Base-by-base conservation (phyloP, 2,329 filamentous ascomycete genomes). In the Exophiala dermatitidis region DNA sequence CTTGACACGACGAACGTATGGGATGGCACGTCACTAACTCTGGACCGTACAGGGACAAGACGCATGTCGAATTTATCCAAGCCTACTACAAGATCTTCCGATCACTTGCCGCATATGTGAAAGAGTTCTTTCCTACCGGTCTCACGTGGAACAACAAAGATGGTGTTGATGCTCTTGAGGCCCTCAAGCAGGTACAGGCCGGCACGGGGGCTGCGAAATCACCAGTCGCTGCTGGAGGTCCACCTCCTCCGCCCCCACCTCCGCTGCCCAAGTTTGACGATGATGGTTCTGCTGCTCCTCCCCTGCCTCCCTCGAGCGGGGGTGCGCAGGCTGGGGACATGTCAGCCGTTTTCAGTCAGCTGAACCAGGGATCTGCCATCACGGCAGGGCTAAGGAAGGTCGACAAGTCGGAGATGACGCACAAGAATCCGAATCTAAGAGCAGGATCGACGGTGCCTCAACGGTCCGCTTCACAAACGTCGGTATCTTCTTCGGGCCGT, bases 351-450 rank as follows among this genome's bases (percentile, higher is more conserved):
- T 98, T 98, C 69, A 85, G 85, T 38, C 86, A 96, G 61, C 75
- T 98, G 49, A 97, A 97, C 72, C 85, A 86, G 68, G 93, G 93
- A 53, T 83, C 88, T 56, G 78, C 81, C n/a, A 88, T 98, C 55
- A 98, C 93, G 3, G 83, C 88, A 61, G 84, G 87, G 32, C 78
- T 98, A 34, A 86, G 87, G 62, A 98, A 96, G 76, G 93, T 98
- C 46, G 91, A 96, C 73, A 86, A 85, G 67, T 93, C 87, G 50
- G 79, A 97, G 70, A 96, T 96, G 91, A 98, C 93, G 56, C 93
- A 98, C 74, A 97, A 97, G 77, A 98, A 98, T 72, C 93, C 93
- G 9, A 82, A 84, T 6, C 77, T 98, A 53, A 84, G 93, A 58
- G 80, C 87, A 28, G 76, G 77, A 56, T 86, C 87, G 8, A 79